Evolutionary conservation across 176 grass and related monocot genomes (phyloP), one percentile per base, ranked within the genome.

Genomic region (Calamus simplicifolius): DNA sequence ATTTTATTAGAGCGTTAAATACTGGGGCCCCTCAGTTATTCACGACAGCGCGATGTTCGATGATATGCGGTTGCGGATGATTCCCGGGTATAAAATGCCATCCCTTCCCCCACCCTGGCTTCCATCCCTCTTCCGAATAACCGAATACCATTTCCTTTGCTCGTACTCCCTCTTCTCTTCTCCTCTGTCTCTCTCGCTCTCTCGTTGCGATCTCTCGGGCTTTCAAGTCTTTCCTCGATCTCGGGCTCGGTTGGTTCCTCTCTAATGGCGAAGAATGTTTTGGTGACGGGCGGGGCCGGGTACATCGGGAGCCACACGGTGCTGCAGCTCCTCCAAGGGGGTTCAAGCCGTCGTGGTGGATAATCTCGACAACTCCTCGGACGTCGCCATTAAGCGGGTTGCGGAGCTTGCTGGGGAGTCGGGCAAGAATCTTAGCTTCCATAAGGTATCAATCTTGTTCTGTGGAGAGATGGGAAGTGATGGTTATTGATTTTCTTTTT

Each of bases 271-370:
- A 60, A 64, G 25, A 85, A 84, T 43, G 81, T 98, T 75, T 76
- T 98, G 6, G 93, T 98, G 8, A 92, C 87, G 12, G 93, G 93
- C 21, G 93, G 93, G 61, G 87, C 93, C 7, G 93, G 93, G 0
- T 98, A 98, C 93, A 98, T 98, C 78, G 93, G 93, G 52, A 98
- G 87, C 87, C 93, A 98, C 79, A 88, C 93, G 1, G 93, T 85
- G 68, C 82, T 98, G 57, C 93, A 85, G 76, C 81, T 98, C 0
- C 84, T 98, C 5, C 67, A 76, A 5, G 78, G 80, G 84, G 84
- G 28, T 98, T 92, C 77, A 80, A 75, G 81, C 80, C 18, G 70
- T 98, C 18, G 81, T 92, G 58, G 19, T 98, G 59, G 93, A 98
- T 80, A 92, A 70, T 67, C 82, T 98, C 75, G 87, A 98, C 79